These are phyloP conservation scores for Purshia tridentata DNA, from an alignment of 306 rosid genomes.

Conservation along the genomic window DNA sequence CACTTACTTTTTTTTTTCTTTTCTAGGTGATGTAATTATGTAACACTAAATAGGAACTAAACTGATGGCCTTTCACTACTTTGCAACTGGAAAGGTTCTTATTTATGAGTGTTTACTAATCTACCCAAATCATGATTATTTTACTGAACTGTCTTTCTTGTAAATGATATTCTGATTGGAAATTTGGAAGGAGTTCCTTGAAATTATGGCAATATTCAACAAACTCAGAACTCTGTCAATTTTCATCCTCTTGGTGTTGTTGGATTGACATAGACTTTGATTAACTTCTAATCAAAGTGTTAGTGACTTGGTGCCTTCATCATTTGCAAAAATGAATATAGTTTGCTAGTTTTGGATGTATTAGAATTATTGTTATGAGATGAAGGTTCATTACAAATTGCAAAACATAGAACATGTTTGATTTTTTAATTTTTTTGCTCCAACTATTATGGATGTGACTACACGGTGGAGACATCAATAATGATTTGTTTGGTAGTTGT, in stretches of 20 bases:
- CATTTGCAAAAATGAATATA: background rate
- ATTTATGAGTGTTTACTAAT: background rate
- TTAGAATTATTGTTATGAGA: background rate
- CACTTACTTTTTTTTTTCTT: no score
- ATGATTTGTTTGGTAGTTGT: background rate
- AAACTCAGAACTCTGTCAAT: slow-evolving; percentile 12
- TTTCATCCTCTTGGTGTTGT: background rate
- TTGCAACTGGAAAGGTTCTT: background rate
- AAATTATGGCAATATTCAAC: slow-evolving; percentile 23
- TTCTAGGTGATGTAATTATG: no score
- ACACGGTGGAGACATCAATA: background rate
- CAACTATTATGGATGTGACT: background rate
- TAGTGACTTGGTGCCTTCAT: no score
- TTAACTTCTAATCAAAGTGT: slow-evolving; percentile 39
- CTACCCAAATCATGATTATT: background rate
- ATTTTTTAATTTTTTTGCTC: no score
- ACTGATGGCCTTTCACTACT: background rate
- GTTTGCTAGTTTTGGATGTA: background rate
- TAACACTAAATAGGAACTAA: background rate
- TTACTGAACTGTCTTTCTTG: background rate
- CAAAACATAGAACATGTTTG: no score
- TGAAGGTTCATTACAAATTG: no score
- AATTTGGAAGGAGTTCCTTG: slow-evolving; percentile 18
- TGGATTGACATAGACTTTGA: background rate
- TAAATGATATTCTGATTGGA: slow-evolving; percentile 6